phyloP scores from a whole-genome alignment of 176 grass and related monocot species.

The Saccharum spontaneum region DNA sequence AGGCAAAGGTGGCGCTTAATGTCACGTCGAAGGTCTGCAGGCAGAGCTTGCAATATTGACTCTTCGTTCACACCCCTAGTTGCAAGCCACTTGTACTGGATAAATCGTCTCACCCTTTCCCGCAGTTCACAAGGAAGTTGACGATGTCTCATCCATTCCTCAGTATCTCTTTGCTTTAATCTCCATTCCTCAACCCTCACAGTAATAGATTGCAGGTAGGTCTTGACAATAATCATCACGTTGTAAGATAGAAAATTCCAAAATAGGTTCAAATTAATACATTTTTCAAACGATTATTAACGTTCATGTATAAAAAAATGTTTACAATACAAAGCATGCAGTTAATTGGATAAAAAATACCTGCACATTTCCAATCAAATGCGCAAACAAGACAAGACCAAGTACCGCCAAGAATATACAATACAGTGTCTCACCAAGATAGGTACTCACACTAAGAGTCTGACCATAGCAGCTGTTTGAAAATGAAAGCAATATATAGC shows the following conservation, averaged over 20 bases:
- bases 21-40: constrained; percentile 84
- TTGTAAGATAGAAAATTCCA: background rate
- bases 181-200: constrained; percentile 95
- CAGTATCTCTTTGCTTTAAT: constrained; percentile 93
- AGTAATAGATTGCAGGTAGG: constrained; percentile 93
- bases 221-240: constrained; percentile 44
- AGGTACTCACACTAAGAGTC: constrained; percentile 83
- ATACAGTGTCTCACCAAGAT: constrained; percentile 90
- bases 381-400: constrained; percentile 91
- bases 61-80: constrained; percentile 96
- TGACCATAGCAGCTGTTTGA: constrained; percentile 84
- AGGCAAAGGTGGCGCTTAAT: constrained; percentile 95
- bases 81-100: constrained; percentile 97
- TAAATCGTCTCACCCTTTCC: constrained; percentile 77
- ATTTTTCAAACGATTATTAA: background rate
- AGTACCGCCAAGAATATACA: constrained; percentile 90
- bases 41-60: constrained; percentile 71
- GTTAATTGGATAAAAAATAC: constrained; percentile 46
- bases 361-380: constrained; percentile 99
- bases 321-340: background rate
- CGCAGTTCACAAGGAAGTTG: constrained; percentile 69
- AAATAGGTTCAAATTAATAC: background rate
- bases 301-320: background rate
- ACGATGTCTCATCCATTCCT: constrained; percentile 98
- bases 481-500: constrained; percentile 11